Evolutionary conservation across 2,329 filamentous ascomycete species (phyloP).

Genomic region (Ascochyta viciae-villosae): DNA sequence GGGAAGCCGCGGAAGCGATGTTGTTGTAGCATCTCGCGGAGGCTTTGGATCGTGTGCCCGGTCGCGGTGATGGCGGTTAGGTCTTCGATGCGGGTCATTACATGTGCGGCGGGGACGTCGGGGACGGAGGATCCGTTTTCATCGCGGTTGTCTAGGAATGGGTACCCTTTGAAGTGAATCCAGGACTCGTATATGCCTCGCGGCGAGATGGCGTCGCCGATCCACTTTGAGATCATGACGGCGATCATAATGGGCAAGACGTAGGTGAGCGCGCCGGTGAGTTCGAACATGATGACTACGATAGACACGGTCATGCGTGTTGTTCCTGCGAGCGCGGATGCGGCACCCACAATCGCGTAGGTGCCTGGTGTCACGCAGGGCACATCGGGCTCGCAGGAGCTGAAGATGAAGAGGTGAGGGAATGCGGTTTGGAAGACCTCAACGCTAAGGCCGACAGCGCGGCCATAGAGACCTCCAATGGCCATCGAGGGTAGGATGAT

Average conservation of each 20-base stretch:
- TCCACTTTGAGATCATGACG: conserved; percentile 98
- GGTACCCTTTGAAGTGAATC: conserved; percentile 96
- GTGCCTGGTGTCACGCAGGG: conserved; percentile 92
- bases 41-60: conserved; percentile 82
- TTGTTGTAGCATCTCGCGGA: conserved; percentile 73
- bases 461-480: conserved; percentile 88
- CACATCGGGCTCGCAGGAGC: conserved; percentile 81
- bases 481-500: conserved; percentile 97
- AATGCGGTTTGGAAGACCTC: conserved; percentile 85
- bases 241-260: conserved; percentile 99
- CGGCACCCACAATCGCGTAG: conserved; percentile 95
- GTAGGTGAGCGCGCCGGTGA: conserved; percentile 94
- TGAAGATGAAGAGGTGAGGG: conserved; percentile 78
- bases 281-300: conserved; percentile 99
- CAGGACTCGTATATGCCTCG: conserved; percentile 96
- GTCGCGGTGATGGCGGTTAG: conserved; percentile 85
- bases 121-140: conserved; percentile 69
- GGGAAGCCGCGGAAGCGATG: conserved; percentile 91
- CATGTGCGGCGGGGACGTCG: conserved; percentile 82
- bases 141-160: conserved; percentile 91
- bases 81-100: conserved; percentile 94
- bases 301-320: conserved; percentile 98
- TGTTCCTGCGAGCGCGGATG: conserved; percentile 90
- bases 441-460: conserved; percentile 86
- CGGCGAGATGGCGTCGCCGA: conserved; percentile 91